These are phyloP conservation scores for Termitomyces sp. DNA, from an alignment of 768 basidiomycete genomes.

Conservation along the genomic window DNA sequence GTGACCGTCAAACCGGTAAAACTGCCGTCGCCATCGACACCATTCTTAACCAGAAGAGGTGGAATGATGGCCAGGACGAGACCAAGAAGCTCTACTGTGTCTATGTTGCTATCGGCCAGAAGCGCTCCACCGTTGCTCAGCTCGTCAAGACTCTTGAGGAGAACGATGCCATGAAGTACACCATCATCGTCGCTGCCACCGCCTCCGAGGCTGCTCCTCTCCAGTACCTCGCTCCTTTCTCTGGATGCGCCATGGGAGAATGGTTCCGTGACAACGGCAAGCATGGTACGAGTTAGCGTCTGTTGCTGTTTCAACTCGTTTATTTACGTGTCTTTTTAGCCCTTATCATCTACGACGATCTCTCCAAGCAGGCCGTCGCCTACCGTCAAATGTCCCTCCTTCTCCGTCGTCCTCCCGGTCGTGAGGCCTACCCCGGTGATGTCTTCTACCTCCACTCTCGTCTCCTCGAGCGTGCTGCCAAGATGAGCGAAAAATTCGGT, in stretches of 20 bases:
- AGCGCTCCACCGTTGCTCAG: constrained; percentile 99
- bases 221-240: constrained; percentile 99
- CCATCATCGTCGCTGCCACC: constrained; percentile 98
- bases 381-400: constrained; percentile 99
- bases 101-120: constrained; percentile 99
- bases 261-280: constrained; percentile 99
- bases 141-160: constrained; percentile 99
- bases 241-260: constrained; percentile 99
- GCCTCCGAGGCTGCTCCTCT: constrained; percentile 99
- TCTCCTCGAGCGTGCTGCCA: constrained; percentile 99
- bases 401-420: constrained; percentile 99
- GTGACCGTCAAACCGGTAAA: constrained; percentile 99
- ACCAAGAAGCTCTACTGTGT: constrained; percentile 99
- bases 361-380: constrained; percentile 99
- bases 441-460: constrained; percentile 99
- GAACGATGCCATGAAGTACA: constrained; percentile 99
- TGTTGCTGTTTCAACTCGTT: not conserved
- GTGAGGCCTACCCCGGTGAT: constrained; percentile 99
- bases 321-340: constrained; percentile 39
- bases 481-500: constrained; percentile 99
- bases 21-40: constrained; percentile 99
- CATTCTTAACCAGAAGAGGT: constrained; percentile 99
- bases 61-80: constrained; percentile 98
- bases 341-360: constrained; percentile 98
- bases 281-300: constrained; percentile 65